Base-by-base conservation (phyloP, 2,329 filamentous ascomycete species). In the Leptographium procerum region DNA sequence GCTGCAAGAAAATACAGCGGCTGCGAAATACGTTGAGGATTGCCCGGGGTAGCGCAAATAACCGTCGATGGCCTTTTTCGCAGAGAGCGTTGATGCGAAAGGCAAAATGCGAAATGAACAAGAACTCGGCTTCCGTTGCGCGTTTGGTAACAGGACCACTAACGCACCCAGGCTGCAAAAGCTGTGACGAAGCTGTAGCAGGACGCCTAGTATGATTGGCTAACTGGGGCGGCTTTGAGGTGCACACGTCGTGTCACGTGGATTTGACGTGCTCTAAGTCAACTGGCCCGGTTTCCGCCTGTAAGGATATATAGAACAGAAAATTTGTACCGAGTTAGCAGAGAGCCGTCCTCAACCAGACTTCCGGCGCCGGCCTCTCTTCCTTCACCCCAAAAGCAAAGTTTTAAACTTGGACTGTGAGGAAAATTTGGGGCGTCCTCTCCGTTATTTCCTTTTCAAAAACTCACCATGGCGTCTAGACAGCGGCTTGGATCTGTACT, bases 161-260 rank as follows among this genome's bases (percentile, higher is more conserved):
- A 45, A 16, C 31, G 19, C 28, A 40, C 24, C 59, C 57, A 64
- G 62, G 62, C 62, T 64, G 58, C 62, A 62, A 64, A 64, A 64
- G 62, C 62, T 64, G 60, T 64, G 62, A 64, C 62, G 62, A 64
- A 63, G 62, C 61, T 61, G n/a, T 53, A 40, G 40, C 22, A 26
- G 33, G 19, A 19, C 10, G 36, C 36, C 14, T 24, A 13, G 31
- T 43, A 19, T 59, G 51, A 59, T 57, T 57, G 55, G 55, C 29
- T 26, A 19, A 22, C 5, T n/a, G 28, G 28, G 22, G 7, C 28
- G 4, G 22, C 19, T 19, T 16, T 22, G 22, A 10, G 19, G 14
- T 13, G 24, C 31, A 14, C 31, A 33, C 29, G n/a, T 31, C 19
- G 16, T n/a, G 6, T 14, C 50, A 52, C 50, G 50, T 52, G 50